A percentile compares a stretch with the other conserved stretches of the same genome.
Evolutionary conservation across 805 yeast genomes (phyloP).

Genomic region (Myxozyma kluyveri): DNA sequence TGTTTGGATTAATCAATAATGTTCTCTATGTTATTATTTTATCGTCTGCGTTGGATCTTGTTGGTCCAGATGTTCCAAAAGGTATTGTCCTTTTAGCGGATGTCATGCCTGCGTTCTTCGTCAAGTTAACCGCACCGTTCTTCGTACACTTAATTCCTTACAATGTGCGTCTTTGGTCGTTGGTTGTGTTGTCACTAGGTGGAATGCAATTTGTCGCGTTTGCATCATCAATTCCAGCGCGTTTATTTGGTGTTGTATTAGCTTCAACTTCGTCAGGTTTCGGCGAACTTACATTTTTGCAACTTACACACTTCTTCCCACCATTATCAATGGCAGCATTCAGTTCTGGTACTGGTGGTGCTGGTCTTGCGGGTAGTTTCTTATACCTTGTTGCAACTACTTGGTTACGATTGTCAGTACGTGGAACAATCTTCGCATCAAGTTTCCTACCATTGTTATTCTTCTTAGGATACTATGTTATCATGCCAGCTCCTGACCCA

Average conservation of each 20-base stretch:
- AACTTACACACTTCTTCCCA: conserved; percentile 73
- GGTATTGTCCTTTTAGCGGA: conserved; percentile 83
- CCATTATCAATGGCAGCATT: conserved; percentile 70
- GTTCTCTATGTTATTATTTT: conserved; percentile 86
- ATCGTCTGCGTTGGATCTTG: conserved; percentile 89
- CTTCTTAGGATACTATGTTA: conserved; percentile 32
- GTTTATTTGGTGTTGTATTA: conserved; percentile 65
- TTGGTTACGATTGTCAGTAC: conserved; percentile 55
- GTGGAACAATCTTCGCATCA: conserved; percentile 56
- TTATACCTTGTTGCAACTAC: conserved; percentile 70
- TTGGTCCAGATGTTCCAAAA: conserved; percentile 79
- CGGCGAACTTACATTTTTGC: conserved; percentile 87
- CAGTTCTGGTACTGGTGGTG: conserved; percentile 95
- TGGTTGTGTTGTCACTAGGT: conserved; percentile 57
- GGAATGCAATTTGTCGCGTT: conserved; percentile 76
- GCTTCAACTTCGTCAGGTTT: conserved; percentile 86
- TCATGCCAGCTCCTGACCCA: conserved; percentile 37
- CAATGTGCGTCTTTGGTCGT: conserved; percentile 47
- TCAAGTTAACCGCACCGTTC: conserved; percentile 76
- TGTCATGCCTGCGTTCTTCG: conserved; percentile 72
- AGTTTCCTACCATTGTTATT: conserved; percentile 41
- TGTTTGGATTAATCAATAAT: conserved; percentile 81
- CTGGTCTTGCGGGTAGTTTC: conserved; percentile 83
- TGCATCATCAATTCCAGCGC: conserved; percentile 40
- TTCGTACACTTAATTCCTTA: conserved; percentile 68